Percentiles rank a stretch among this genome's conserved stretches.
Conservation (phyloP, 768 basidiomycete genomes). For the Mycena kentingensis region DNA sequence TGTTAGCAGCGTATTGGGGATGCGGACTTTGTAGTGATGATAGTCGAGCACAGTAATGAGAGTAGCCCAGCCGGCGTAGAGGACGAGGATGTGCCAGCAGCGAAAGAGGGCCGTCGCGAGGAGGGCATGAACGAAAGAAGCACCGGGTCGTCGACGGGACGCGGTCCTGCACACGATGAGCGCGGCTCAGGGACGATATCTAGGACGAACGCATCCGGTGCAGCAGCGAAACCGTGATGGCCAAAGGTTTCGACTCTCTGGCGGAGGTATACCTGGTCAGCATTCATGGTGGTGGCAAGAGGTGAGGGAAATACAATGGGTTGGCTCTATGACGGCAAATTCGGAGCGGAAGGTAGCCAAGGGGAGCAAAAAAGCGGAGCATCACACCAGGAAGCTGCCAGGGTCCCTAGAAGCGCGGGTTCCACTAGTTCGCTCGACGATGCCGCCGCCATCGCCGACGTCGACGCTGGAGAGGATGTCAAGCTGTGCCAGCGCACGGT, state of each 20-base stretch:
- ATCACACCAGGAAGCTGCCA: no score
- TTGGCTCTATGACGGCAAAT: no score
- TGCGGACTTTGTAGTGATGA: conserved; percentile 43
- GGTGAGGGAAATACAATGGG: no score
- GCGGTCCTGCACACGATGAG: conserved; percentile 7
- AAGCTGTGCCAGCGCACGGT: no score
- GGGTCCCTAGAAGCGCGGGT: no score
- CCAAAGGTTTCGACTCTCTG: background rate
- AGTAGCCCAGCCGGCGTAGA: conserved; percentile 68
- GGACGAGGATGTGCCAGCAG: conserved; percentile 69
- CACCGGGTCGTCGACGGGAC: conserved; percentile 16
- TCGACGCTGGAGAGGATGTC: no score
- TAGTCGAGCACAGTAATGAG: conserved; percentile 53
- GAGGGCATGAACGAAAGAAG: conserved; percentile 29
- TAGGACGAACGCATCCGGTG: background rate
- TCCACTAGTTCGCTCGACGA: no score
- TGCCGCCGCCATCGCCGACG: no score
- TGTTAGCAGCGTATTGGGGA: conserved; percentile 60
- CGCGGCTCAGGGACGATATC: background rate
- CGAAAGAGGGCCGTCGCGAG: conserved; percentile 40
- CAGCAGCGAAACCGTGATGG: background rate
- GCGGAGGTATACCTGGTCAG: background rate
- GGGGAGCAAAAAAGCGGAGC: no score
- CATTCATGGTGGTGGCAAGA: background rate
- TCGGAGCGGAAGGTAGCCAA: no score